A percentile compares a stretch with the other conserved stretches of the same genome.
Conservation (phyloP, 345 rosid genomes). For the Iberis pinnata region DNA sequence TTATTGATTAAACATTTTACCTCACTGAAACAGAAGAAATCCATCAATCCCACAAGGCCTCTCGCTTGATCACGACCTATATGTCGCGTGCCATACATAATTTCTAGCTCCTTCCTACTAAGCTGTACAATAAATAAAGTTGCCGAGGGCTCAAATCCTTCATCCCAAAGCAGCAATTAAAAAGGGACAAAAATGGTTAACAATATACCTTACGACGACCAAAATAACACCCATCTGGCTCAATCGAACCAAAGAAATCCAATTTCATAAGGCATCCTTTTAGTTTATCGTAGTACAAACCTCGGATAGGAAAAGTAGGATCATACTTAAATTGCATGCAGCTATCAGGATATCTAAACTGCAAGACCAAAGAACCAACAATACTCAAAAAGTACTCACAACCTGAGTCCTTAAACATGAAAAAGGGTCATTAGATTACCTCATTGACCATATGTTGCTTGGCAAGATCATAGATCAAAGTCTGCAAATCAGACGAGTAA, state of each 20-base stretch:
- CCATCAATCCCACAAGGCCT: conserved; percentile 90
- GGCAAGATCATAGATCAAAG: conserved; percentile 86
- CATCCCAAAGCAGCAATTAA: neutral
- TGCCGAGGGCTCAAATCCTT: neutral
- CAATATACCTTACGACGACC: conserved; percentile 82
- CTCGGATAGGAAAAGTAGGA: conserved; percentile 82
- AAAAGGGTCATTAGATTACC: conserved; percentile 35
- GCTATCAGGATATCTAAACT: conserved; percentile 76
- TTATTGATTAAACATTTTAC: conserved; percentile 36
- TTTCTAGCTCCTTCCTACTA: conserved; percentile 50
- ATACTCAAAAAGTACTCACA: neutral
- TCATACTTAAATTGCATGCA: conserved; percentile 70
- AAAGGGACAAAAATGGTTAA: neutral
- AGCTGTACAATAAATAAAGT: conserved; percentile 43
- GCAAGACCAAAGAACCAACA: conserved; percentile 29
- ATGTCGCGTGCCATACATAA: conserved; percentile 77
- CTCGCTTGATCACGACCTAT: conserved; percentile 91
- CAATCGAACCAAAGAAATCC: conserved; percentile 98
- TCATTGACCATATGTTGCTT: conserved; percentile 90
- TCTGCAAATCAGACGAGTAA: conserved; percentile 73
- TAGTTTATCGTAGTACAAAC: conserved; percentile 74
- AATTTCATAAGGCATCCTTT: conserved; percentile 82
- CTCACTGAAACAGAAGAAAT: conserved; percentile 98
- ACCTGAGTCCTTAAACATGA: neutral
- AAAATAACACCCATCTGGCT: conserved; percentile 89